phyloP scores from a whole-genome alignment of 345 rosid species.

The Gynandropsis gynandra region DNA sequence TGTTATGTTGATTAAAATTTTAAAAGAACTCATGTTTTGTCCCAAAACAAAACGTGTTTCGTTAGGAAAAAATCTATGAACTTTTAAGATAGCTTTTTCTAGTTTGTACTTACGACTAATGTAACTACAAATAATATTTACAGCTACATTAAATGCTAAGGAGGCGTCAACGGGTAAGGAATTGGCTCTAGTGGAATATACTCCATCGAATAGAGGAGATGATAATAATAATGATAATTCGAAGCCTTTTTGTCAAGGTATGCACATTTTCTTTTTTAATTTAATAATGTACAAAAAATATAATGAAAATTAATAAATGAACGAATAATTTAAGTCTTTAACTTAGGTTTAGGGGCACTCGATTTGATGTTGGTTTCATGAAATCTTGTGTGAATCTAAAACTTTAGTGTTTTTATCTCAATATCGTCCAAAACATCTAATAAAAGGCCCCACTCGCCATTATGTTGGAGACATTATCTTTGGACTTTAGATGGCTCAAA shows the following conservation, averaged over 20 bases:
- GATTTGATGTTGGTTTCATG: conserved; percentile 1
- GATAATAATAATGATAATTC: conserved; percentile 25
- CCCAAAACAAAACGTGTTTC: no score
- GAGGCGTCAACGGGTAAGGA: conserved; percentile 42
- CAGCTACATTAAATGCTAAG: conserved; percentile 41
- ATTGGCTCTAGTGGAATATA: conserved; percentile 55
- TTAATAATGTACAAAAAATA: not conserved
- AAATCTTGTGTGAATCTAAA: not conserved
- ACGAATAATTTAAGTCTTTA: no score
- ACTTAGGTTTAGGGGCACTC: conserved; percentile 23
- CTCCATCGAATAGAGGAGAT: no score
- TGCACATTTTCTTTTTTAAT: not conserved
- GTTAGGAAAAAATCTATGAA: no score
- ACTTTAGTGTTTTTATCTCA: conserved; percentile 21
- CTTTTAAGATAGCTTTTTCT: no score
- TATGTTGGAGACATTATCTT: conserved; percentile 20
- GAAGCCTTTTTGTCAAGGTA: conserved; percentile 45
- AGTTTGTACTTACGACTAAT: no score
- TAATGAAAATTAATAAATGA: no score
- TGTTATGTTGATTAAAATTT: no score
- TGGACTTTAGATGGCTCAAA: conserved; percentile 20
- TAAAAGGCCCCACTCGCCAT: conserved; percentile 26
- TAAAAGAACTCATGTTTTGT: no score
- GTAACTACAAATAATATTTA: conserved; percentile 7
- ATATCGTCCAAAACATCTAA: conserved; percentile 20